A percentile compares a stretch with the other conserved stretches of the same genome.
These are phyloP conservation scores for Fusarium sacchari DNA, from an alignment of 2,329 filamentous ascomycete species.

Conservation along the genomic window DNA sequence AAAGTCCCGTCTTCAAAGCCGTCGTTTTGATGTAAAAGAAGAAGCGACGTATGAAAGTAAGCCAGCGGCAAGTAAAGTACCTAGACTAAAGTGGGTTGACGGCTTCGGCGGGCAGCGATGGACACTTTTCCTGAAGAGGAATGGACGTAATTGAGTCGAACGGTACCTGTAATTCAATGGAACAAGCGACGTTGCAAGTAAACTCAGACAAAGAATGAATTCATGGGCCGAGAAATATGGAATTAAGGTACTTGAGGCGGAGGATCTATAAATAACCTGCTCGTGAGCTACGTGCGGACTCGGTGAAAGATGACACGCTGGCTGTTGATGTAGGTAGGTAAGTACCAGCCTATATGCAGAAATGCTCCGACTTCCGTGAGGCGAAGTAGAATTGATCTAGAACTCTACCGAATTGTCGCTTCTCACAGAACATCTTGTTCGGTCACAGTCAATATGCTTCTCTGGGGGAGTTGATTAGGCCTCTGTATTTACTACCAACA, in stretches of 20 bases:
- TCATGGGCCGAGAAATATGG: not conserved
- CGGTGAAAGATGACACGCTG: constrained; percentile 43
- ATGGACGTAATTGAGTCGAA: constrained; percentile 17
- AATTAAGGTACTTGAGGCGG: not conserved
- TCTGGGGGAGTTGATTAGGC: not conserved
- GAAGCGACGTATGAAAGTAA: constrained; percentile 39
- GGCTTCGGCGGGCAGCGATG: constrained; percentile 37
- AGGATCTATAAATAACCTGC: constrained; percentile 6
- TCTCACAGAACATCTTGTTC: not conserved
- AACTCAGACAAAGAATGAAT: not conserved
- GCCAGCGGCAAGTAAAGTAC: constrained; percentile 25
- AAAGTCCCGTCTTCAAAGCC: not conserved
- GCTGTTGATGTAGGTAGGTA: constrained; percentile 24
- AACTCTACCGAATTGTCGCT: constrained; percentile 10
- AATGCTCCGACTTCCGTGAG: constrained; percentile 26
- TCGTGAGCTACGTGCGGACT: constrained; percentile 2
- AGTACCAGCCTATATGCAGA: not conserved
- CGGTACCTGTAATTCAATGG: constrained; percentile 27
- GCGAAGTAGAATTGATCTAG: constrained; percentile 29
- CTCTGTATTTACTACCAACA: not conserved
- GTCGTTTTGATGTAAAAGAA: constrained; percentile 25
- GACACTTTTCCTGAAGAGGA: constrained; percentile 13
- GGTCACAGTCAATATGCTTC: not conserved
- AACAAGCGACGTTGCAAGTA: not conserved
- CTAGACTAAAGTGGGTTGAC: constrained; percentile 39